These are phyloP conservation scores for Crithidia thermophila DNA, from an alignment of 208 protist species.

Conservation along the genomic window DNA sequence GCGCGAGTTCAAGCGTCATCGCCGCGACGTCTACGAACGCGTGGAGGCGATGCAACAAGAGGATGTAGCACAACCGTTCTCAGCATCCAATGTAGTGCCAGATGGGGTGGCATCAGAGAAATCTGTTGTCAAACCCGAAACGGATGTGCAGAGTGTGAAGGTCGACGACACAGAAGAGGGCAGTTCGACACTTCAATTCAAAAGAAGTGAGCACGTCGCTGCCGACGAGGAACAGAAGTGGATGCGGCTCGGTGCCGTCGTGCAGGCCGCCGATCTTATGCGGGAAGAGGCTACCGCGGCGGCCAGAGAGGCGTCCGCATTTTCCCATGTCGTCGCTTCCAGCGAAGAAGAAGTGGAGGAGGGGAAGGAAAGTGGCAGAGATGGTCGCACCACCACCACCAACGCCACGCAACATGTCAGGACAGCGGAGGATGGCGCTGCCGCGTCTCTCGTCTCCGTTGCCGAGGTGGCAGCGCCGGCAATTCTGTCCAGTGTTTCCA, in stretches of 20 bases:
- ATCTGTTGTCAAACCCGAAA: background rate
- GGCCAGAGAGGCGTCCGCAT: background rate
- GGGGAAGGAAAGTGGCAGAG: background rate
- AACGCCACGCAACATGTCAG: background rate
- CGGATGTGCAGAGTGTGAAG: too few species aligned
- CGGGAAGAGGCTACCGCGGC: constrained; percentile 14
- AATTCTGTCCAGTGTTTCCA: constrained; percentile 51
- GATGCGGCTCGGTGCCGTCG: constrained; percentile 19
- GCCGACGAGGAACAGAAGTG: background rate
- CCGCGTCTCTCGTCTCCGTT: constrained; percentile 15
- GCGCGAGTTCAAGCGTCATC: constrained; percentile 65
- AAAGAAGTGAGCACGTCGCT: too few species aligned
- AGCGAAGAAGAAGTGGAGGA: constrained; percentile 2
- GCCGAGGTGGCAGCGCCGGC: constrained; percentile 17
- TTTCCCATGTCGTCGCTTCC: background rate
- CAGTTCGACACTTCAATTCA: too few species aligned
- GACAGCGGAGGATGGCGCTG: background rate
- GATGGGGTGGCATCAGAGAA: background rate
- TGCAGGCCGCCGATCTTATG: constrained; percentile 25
- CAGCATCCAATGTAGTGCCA: background rate
- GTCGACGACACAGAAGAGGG: too few species aligned
- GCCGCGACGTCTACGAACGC: constrained; percentile 27
- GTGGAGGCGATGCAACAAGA: constrained; percentile 8
- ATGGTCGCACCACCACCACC: background rate
- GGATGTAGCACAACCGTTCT: background rate